Evolutionary conservation across 805 yeast species (phyloP).

Genomic region (Peterozyma xylosa): DNA sequence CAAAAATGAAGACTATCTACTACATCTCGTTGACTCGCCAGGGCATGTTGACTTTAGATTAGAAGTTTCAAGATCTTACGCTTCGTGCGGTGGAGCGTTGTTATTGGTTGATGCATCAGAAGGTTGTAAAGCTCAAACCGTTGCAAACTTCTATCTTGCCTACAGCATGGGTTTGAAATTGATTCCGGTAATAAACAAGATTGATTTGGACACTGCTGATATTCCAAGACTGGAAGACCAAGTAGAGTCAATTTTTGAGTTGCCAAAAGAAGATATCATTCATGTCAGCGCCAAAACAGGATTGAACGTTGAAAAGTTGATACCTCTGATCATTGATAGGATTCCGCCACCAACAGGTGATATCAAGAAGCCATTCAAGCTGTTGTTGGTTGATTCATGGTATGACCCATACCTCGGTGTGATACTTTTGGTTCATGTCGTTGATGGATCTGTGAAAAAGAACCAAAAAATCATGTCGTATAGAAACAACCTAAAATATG

Average conservation of each 20-base stretch:
- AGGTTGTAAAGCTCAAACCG: slow-evolving; percentile 97
- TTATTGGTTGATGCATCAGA: slow-evolving; percentile 90
- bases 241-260: slow-evolving; percentile 76
- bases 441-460: slow-evolving; percentile 70
- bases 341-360: slow-evolving; percentile 76
- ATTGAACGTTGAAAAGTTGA: slow-evolving; percentile 61
- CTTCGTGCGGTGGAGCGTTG: slow-evolving; percentile 93
- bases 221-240: slow-evolving; percentile 75
- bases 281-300: slow-evolving; percentile 94
- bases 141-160: slow-evolving; percentile 92
- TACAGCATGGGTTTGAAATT: slow-evolving; percentile 75
- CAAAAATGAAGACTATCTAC: slow-evolving; percentile 63
- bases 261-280: slow-evolving; percentile 65
- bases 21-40: slow-evolving; percentile 94
- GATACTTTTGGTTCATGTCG: slow-evolving; percentile 73
- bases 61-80: slow-evolving; percentile 90
- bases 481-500: slow-evolving; percentile 69
- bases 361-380: slow-evolving; percentile 45
- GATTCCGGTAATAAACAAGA: slow-evolving; percentile 86
- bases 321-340: slow-evolving; percentile 74
- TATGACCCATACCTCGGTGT: slow-evolving; percentile 92
- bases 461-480: slow-evolving; percentile 76
- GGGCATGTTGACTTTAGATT: slow-evolving; percentile 96
- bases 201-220: slow-evolving; percentile 85
- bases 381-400: slow-evolving; percentile 95